Conservation (phyloP, 192 early-diverging fungal species). For the Chytriomyces confervae region DNA sequence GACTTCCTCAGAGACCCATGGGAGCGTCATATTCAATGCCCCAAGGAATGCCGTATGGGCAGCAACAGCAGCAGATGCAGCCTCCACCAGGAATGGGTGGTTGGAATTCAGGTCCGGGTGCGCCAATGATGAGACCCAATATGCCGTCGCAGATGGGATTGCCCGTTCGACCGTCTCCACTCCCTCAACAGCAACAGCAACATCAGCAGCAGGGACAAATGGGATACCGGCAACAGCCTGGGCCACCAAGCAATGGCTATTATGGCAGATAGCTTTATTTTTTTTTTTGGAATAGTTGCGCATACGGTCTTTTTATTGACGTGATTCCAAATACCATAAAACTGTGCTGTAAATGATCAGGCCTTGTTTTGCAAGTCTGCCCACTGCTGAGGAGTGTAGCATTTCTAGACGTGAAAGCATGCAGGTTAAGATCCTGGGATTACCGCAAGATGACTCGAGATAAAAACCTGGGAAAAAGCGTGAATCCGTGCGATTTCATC, state of each 20-base stretch:
- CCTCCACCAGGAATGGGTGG: background rate
- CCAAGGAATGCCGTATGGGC: background rate
- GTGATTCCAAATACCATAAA: too few relatives aligned
- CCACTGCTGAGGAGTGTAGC: slow-evolving; percentile 72
- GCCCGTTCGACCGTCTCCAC: background rate
- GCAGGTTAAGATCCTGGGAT: background rate
- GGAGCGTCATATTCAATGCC: too few relatives aligned
- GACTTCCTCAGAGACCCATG: too few relatives aligned
- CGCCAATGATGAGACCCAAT: slow-evolving; percentile 2
- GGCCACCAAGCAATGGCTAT: too few relatives aligned
- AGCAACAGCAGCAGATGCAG: background rate
- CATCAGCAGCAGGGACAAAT: background rate
- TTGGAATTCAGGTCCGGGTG: too few relatives aligned
- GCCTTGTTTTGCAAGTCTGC: slow-evolving; percentile 26
- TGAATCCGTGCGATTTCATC: slow-evolving; percentile 80
- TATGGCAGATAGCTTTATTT: too few relatives aligned
- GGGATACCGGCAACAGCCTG: background rate
- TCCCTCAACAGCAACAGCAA: slow-evolving; percentile 4
- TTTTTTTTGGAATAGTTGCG: too few relatives aligned
- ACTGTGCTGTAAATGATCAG: too few relatives aligned
- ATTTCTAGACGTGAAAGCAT: slow-evolving; percentile 56
- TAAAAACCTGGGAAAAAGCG: slow-evolving; percentile 80
- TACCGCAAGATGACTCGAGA: background rate
- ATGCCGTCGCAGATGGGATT: background rate
- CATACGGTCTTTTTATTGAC: too few relatives aligned